Conservation (phyloP, 2,329 filamentous ascomycete genomes). For the Aurifilum marmelostoma region DNA sequence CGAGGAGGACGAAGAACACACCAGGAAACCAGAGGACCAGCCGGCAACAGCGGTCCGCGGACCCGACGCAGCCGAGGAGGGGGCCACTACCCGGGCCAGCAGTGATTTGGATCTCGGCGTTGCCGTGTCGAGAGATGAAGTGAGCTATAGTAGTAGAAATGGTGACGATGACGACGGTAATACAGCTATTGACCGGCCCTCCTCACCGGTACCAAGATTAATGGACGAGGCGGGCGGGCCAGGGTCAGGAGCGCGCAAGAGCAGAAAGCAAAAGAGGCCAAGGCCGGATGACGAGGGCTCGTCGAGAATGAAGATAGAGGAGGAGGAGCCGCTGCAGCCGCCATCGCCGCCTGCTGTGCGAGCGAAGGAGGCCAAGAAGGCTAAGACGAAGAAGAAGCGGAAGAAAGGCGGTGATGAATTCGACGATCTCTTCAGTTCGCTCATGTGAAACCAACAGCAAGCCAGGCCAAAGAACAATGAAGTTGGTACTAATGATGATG, state of each 20-base stretch:
- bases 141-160: constrained; percentile 19
- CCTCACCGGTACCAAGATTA: neutral
- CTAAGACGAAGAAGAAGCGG: constrained; percentile 60
- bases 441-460: constrained; percentile 45
- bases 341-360: constrained; percentile 42
- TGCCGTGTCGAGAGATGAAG: constrained; percentile 33
- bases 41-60: neutral
- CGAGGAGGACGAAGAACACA: neutral
- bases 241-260: constrained; percentile 24
- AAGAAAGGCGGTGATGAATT: constrained; percentile 66
- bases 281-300: neutral
- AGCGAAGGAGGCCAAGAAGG: constrained; percentile 45
- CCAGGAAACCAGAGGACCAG: neutral
- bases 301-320: neutral
- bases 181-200: neutral
- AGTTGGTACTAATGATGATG: no score
- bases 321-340: constrained; percentile 27
- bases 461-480: neutral
- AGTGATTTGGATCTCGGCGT: constrained; percentile 31
- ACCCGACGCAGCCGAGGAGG: neutral
- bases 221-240: constrained; percentile 26
- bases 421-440: constrained; percentile 70
- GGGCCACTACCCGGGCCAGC: constrained; percentile 26
- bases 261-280: constrained; percentile 17
- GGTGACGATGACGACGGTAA: neutral